phyloP scores from a whole-genome alignment of 108 stramenopile species.

The Phaeodactylum tricornutum region DNA sequence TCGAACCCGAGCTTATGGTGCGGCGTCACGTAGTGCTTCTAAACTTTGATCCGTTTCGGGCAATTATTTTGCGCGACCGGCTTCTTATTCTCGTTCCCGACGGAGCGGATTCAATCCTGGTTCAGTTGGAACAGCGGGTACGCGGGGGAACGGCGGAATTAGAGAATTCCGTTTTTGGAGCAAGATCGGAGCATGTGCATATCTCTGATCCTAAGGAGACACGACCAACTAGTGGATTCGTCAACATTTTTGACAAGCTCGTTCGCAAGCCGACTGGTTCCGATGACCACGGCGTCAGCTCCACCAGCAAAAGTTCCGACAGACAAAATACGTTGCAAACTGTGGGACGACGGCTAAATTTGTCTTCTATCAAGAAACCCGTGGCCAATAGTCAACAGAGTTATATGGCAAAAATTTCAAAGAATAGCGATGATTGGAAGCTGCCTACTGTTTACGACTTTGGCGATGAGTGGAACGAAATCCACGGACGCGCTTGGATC shows the following conservation, averaged over 20 bases:
- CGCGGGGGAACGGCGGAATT: conserved; percentile 38
- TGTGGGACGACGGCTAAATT: neutral
- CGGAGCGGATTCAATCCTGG: conserved; percentile 68
- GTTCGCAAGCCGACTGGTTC: neutral
- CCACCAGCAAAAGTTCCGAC: neutral
- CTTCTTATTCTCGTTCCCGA: conserved; percentile 62
- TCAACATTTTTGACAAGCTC: neutral
- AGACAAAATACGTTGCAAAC: neutral
- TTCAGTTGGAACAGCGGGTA: conserved; percentile 47
- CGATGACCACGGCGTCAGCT: neutral
- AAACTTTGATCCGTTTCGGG: conserved; percentile 74
- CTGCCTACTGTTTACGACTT: neutral
- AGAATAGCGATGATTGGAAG: too few species aligned
- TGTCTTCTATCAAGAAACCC: neutral
- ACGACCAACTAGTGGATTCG: neutral
- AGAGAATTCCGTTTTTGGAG: conserved; percentile 40
- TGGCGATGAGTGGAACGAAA: conserved; percentile 50
- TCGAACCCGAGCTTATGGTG: conserved; percentile 73
- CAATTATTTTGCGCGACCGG: conserved; percentile 64
- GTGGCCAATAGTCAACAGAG: neutral
- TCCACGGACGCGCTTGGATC: conserved; percentile 32
- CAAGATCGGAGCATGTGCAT: neutral
- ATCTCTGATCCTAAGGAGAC: neutral
- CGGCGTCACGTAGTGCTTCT: conserved; percentile 75
- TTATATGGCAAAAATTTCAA: too few species aligned